Evolutionary conservation across 495 filamentous ascomycete genomes (phyloP).

Genomic region (Penicillium fimorum): DNA sequence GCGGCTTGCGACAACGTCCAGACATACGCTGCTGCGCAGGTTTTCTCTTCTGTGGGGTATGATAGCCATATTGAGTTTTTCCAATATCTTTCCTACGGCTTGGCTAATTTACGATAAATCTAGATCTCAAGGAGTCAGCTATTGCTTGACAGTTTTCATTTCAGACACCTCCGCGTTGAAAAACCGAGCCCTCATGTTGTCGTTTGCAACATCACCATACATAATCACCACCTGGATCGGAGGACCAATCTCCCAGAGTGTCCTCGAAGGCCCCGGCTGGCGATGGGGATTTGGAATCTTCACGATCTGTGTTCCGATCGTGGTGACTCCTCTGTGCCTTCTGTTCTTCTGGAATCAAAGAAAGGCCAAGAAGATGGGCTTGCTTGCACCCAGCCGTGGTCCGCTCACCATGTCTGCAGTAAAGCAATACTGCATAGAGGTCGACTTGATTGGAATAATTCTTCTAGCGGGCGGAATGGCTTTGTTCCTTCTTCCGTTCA

Average conservation of each 20-base stretch:
- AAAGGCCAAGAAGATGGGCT: slow-evolving; percentile 49
- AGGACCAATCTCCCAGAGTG: slow-evolving; percentile 38
- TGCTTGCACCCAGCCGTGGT: slow-evolving; percentile 32
- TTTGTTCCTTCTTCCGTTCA: slow-evolving; percentile 57
- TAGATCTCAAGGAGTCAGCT: slow-evolving; percentile 50
- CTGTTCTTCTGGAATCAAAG: slow-evolving; percentile 39
- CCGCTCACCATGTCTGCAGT: slow-evolving; percentile 20
- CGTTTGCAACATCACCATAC: slow-evolving; percentile 54
- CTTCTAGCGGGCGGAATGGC: slow-evolving; percentile 54
- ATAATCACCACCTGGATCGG: slow-evolving; percentile 56
- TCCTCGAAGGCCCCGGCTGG: slow-evolving; percentile 39
- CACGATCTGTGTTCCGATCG: slow-evolving; percentile 53
- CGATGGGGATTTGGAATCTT: slow-evolving; percentile 62
- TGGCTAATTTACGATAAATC: slow-evolving; percentile 36
- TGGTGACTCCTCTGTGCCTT: slow-evolving; percentile 45
- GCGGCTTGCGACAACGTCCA: slow-evolving; percentile 45
- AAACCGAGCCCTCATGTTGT: slow-evolving; percentile 56
- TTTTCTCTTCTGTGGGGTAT: slow-evolving; percentile 49
- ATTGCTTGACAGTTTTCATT: slow-evolving; percentile 49
- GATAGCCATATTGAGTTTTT: slow-evolving; percentile 34
- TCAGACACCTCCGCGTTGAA: slow-evolving; percentile 58
- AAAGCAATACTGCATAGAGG: slow-evolving; percentile 24
- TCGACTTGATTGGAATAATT: slow-evolving; percentile 50
- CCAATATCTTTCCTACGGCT: slow-evolving; percentile 31
- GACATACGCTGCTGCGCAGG: slow-evolving; percentile 47